These are phyloP conservation scores for Aspergillus novofumigatus DNA, from an alignment of 2,329 filamentous ascomycete genomes.

Conservation along the genomic window DNA sequence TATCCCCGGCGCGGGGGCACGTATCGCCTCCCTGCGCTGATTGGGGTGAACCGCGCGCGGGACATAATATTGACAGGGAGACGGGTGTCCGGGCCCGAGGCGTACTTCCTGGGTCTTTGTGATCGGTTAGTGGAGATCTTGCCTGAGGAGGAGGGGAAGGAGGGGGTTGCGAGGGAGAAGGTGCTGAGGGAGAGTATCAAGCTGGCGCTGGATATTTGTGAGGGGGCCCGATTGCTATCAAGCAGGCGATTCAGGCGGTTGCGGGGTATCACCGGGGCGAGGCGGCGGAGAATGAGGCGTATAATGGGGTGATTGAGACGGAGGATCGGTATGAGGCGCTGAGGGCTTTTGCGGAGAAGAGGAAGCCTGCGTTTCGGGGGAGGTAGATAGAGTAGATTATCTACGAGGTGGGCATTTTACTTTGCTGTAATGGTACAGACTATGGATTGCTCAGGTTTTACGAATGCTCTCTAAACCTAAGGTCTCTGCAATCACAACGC, in stretches of 20 bases:
- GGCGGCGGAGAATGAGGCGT: constrained; percentile 80
- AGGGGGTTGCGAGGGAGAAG: constrained; percentile 58
- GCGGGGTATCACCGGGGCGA: constrained; percentile 61
- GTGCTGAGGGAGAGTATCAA: constrained; percentile 72
- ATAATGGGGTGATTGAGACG: constrained; percentile 75
- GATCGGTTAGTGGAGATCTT: constrained; percentile 83
- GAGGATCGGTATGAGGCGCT: constrained; percentile 87
- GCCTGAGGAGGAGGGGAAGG: constrained; percentile 49
- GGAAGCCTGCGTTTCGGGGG: constrained; percentile 64
- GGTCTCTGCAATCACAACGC: too few species aligned
- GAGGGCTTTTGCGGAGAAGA: constrained; percentile 75
- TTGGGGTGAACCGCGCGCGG: constrained; percentile 76
- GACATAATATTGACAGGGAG: constrained; percentile 88
- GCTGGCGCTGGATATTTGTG: constrained; percentile 79
- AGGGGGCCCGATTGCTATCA: constrained; percentile 79
- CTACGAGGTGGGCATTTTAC: too few species aligned
- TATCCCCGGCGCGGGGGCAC: constrained; percentile 90
- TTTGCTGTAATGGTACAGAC: too few species aligned
- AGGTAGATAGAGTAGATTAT: constrained; percentile 26
- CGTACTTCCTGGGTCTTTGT: constrained; percentile 85
- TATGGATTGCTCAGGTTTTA: not conserved
- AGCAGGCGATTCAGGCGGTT: constrained; percentile 75
- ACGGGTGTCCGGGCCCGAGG: constrained; percentile 76
- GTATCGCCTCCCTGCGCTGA: constrained; percentile 74
- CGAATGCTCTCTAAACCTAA: too few species aligned